phyloP scores from a whole-genome alignment of 345 rosid genomes.

The Leavenworthia alabamica region DNA sequence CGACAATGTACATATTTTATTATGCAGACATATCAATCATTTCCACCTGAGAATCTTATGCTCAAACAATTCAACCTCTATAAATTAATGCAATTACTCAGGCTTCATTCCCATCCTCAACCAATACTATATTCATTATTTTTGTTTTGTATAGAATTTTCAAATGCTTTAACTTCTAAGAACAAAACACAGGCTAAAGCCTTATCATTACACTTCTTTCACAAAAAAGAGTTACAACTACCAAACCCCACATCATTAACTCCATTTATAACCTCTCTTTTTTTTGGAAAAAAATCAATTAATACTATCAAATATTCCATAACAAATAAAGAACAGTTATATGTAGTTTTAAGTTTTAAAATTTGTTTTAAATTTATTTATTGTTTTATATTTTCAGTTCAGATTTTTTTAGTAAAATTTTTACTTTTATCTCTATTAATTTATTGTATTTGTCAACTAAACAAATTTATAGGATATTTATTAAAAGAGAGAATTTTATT shows the following conservation, averaged over 20 bases:
- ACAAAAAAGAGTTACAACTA: constrained; percentile 7
- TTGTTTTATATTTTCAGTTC: too few relatives aligned
- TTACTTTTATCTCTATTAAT: too few relatives aligned
- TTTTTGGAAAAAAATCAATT: neutral
- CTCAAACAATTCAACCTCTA: neutral
- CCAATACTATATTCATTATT: constrained; percentile 19
- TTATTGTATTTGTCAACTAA: too few relatives aligned
- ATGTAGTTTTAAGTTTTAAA: too few relatives aligned
- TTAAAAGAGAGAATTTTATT: too few relatives aligned
- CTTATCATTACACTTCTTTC: constrained; percentile 9
- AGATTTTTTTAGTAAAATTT: too few relatives aligned
- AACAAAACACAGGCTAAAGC: neutral
- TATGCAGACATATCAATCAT: constrained; percentile 25
- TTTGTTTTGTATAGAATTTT: neutral
- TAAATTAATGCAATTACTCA: constrained; percentile 8
- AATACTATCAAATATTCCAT: neutral
- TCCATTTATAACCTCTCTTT: neutral
- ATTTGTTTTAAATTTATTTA: too few relatives aligned
- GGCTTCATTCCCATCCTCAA: constrained; percentile 10
- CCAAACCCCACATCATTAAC: constrained; percentile 17
- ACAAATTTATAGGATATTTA: too few relatives aligned
- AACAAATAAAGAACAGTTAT: neutral
- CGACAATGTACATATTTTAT: constrained; percentile 25
- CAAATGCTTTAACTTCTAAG: constrained; percentile 2
- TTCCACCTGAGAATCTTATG: constrained; percentile 12